Conservation (phyloP, 2,329 filamentous ascomycete species). For the Pseudonectria buxi region DNA sequence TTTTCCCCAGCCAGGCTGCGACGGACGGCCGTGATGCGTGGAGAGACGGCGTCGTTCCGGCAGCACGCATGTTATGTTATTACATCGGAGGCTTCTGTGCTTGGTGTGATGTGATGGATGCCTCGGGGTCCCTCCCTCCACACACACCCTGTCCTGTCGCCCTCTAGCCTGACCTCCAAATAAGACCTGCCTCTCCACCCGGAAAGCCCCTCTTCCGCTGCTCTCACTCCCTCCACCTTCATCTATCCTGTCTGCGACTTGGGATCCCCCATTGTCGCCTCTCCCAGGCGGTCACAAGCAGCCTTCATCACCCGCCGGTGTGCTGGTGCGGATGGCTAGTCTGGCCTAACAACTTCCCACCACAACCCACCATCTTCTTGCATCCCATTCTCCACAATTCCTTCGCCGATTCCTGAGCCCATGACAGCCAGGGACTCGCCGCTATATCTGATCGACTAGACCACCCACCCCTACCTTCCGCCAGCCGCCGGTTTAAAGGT, state of each 20-base stretch:
- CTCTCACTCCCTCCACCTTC: slow-evolving; percentile 13
- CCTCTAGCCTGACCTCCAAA: slow-evolving; percentile 19
- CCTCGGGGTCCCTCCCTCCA: slow-evolving; percentile 20
- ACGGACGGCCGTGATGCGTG: too few species aligned
- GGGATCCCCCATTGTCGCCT: slow-evolving; percentile 13
- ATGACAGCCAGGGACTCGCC: slow-evolving; percentile 8
- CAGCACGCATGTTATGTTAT: too few species aligned
- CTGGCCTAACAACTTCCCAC: slow-evolving; percentile 17
- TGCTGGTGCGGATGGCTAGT: slow-evolving; percentile 22
- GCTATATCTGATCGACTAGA: slow-evolving; percentile 11
- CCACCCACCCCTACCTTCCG: slow-evolving; percentile 10
- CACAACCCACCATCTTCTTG: slow-evolving; percentile 13
- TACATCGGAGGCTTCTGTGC: too few species aligned
- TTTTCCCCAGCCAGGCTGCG: too few species aligned
- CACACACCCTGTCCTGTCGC: slow-evolving; percentile 19
- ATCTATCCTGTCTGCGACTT: slow-evolving; percentile 15
- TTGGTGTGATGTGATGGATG: slow-evolving; percentile 1
- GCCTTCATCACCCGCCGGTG: slow-evolving; percentile 23
- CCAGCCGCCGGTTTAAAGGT: slow-evolving; percentile 9
- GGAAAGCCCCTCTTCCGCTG: slow-evolving; percentile 24
- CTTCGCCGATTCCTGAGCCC: slow-evolving; percentile 15
- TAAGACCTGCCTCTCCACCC: slow-evolving; percentile 25
- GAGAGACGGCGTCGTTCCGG: too few species aligned
- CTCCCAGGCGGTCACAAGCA: slow-evolving; percentile 18
- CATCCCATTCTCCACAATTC: slow-evolving; percentile 20